Evolutionary conservation across 306 rosid species (phyloP).

Genomic region (Inga leiocalycina): DNA sequence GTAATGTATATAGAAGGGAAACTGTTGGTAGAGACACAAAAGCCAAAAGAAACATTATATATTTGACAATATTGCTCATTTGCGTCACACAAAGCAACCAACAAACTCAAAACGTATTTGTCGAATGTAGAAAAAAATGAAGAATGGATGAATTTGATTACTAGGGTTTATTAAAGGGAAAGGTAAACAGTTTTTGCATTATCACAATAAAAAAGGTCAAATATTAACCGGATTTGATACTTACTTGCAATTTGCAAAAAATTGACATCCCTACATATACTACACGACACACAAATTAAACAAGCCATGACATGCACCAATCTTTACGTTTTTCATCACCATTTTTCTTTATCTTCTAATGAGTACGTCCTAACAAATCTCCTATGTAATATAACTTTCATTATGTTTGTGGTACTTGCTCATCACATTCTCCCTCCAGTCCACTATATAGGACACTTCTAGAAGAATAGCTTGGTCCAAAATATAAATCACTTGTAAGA

Average conservation of each 20-base stretch:
- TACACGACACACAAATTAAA: neutral
- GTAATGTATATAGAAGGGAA: neutral
- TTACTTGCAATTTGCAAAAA: constrained; percentile 26
- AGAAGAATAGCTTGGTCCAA: too few relatives aligned
- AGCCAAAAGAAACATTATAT: neutral
- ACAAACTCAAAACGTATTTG: neutral
- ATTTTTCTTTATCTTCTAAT: neutral
- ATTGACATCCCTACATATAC: constrained; percentile 11
- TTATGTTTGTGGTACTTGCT: neutral
- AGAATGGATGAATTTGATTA: neutral
- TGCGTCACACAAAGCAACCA: neutral
- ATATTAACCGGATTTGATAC: constrained; percentile 35
- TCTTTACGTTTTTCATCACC: neutral
- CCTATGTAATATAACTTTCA: neutral
- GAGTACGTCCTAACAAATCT: neutral
- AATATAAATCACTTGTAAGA: too few relatives aligned
- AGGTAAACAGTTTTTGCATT: constrained; percentile 14
- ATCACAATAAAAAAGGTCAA: constrained; percentile 5
- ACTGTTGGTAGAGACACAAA: constrained; percentile 5
- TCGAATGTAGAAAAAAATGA: neutral
- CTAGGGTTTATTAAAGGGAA: constrained; percentile 5
- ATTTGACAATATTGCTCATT: neutral
- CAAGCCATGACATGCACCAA: neutral
- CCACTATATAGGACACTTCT: too few relatives aligned
- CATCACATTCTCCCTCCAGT: neutral